Base-by-base conservation (phyloP, 495 filamentous ascomycete species). In the Terfezia claveryi region DNA sequence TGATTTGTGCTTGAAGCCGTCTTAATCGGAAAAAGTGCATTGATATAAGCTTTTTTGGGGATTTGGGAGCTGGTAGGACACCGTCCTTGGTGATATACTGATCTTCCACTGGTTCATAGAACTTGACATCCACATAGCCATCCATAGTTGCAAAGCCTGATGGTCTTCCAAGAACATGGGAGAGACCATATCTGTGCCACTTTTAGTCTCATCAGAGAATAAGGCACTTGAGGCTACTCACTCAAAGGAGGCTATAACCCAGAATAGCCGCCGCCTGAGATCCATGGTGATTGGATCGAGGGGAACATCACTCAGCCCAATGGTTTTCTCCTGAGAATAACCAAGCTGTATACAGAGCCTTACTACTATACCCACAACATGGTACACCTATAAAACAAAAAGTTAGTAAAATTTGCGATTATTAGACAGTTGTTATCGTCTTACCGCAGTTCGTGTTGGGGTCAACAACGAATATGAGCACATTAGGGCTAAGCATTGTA, bases 1-100 rank as follows among this genome's bases (percentile, higher is more conserved):
- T 73, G 49, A 89, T 87, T 67, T 96, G 88, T 11, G 86, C 75
- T 64, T 94, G 89, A 7, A 91, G 68, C 36, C 91, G 68, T 54
- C 85, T 76, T 88, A 96, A 94, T 62, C 82, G 83, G 68, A 85
- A 86, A 59, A 91, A 92, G 67, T 96, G 88, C 56, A 94, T 87
- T 9, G 84, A 79, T 17, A 93, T 79, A 59, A 83, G 74, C 67
- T 96, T 96, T 66, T 79, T 81, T 50, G 85, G 69, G 23, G 81
- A 80, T 0, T 74, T 74, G 23, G 76, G 80, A 12, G 50, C 50
- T 1, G 77, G 75, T 16, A 74, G 68, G 50, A 94, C 80, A 9
- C 83, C 87, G n/a, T 79, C 71, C n/a, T 75, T 69, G 2, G 80
- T 85, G 60, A 96, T 93, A 64, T 80, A 78, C 36, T 77, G 71